These are phyloP conservation scores for Neurospora sp. DNA, from an alignment of 495 filamentous ascomycete genomes.

Conservation along the genomic window DNA sequence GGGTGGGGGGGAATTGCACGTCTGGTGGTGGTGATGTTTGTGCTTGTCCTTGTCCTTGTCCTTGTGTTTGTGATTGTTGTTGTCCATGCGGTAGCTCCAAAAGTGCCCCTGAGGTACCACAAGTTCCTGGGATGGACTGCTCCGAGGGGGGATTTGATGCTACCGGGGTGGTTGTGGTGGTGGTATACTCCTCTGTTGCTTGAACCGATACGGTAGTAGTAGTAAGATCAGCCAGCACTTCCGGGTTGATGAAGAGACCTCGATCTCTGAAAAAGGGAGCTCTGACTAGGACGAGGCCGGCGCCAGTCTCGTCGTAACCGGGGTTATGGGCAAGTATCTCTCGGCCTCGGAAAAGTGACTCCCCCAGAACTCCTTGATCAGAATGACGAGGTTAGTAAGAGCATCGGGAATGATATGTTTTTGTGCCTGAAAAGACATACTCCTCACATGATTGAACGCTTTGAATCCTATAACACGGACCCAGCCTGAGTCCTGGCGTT, in stretches of 20 bases:
- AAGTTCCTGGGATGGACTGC: background rate
- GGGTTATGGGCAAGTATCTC: background rate
- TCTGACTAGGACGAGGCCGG: slow-evolving; percentile 1
- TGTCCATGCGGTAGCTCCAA: too few relatives aligned
- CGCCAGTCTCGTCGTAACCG: background rate
- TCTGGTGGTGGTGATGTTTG: background rate
- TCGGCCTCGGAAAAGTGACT: background rate
- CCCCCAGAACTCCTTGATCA: background rate
- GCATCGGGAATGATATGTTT: too few relatives aligned
- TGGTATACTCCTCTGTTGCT: background rate
- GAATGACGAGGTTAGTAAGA: background rate
- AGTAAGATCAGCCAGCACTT: background rate
- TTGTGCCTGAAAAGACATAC: background rate
- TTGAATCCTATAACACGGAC: slow-evolving; percentile 6
- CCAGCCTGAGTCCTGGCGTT: slow-evolving; percentile 1
- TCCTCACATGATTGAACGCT: background rate
- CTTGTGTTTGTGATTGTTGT: background rate
- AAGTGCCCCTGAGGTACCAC: background rate
- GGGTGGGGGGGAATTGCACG: background rate
- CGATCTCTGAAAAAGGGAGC: slow-evolving; percentile 1
- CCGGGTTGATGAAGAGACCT: background rate
- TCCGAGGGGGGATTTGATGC: background rate
- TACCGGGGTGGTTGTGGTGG: background rate
- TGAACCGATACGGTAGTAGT: background rate
- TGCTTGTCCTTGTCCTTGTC: background rate